Evolutionary conservation across 1,284 basidiomycete species (phyloP).

Genomic region (Fomitopsis schrenkii): DNA sequence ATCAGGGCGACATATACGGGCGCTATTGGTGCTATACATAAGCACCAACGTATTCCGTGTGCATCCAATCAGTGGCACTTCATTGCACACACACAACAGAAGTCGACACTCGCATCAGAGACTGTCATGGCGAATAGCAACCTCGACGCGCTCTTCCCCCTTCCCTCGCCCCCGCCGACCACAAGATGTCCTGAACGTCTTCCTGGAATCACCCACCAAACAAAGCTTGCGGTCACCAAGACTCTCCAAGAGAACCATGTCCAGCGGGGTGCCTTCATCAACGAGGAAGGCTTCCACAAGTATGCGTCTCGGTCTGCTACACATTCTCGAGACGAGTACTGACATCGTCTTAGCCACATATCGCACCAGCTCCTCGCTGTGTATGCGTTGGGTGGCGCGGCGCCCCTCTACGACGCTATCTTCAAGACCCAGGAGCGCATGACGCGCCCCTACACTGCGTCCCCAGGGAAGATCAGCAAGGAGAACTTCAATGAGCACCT

Average conservation of each 20-base stretch:
- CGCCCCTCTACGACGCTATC: conserved; percentile 35
- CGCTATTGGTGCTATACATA: too few species aligned
- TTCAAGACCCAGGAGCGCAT: conserved; percentile 38
- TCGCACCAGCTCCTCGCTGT: conserved; percentile 47
- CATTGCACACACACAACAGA: neutral
- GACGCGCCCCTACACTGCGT: conserved; percentile 34
- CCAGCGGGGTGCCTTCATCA: conserved; percentile 1
- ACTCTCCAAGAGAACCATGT: conserved; percentile 4
- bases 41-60: too few species aligned
- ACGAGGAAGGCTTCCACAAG: conserved; percentile 10
- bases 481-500: conserved; percentile 47
- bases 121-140: neutral
- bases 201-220: conserved; percentile 3
- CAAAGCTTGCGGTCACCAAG: neutral
- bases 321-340: neutral
- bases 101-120: neutral
- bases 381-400: conserved; percentile 44
- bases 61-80: too few species aligned
- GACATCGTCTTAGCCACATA: conserved; percentile 34
- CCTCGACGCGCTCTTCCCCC: conserved; percentile 4
- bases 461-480: conserved; percentile 38
- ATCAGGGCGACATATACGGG: too few species aligned
- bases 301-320: neutral
- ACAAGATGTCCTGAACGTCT: neutral
- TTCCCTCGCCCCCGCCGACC: conserved; percentile 3